Conservation (phyloP, 371 early-diverging fungal genomes). For the Sporodiniella umbellata region DNA sequence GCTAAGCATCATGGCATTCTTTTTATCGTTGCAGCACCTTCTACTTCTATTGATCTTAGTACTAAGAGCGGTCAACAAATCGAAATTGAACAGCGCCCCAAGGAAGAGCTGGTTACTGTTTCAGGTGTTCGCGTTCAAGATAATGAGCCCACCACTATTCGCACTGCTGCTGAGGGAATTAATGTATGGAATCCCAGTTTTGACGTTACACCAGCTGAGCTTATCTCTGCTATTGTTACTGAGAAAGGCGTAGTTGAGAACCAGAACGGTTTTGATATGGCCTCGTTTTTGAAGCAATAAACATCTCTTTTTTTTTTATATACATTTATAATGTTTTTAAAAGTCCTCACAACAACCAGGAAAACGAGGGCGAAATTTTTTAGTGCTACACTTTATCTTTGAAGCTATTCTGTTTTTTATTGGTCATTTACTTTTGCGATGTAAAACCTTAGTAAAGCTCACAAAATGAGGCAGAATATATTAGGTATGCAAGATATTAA, state of each 20-base stretch:
- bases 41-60: conserved; percentile 85
- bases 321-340: too few relatives aligned
- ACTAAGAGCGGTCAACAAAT: conserved; percentile 71
- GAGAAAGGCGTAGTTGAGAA: conserved; percentile 85
- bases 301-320: too few relatives aligned
- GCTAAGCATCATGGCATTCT: conserved; percentile 82
- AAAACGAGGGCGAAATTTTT: too few relatives aligned
- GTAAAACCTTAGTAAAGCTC: too few relatives aligned
- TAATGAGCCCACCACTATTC: conserved; percentile 51
- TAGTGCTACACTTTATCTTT: too few relatives aligned
- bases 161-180: conserved; percentile 82
- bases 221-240: conserved; percentile 93
- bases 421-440: too few relatives aligned
- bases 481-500: too few relatives aligned
- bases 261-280: conserved; percentile 58
- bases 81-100: conserved; percentile 83
- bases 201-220: conserved; percentile 87
- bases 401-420: too few relatives aligned
- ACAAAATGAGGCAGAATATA: too few relatives aligned
- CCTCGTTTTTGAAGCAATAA: conserved; percentile 30
- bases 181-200: conserved; percentile 96
- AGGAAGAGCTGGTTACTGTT: conserved; percentile 73
- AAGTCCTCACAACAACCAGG: too few relatives aligned
- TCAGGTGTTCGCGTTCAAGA: conserved; percentile 58
- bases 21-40: conserved; percentile 95